Evolutionary conservation across 345 rosid genomes (phyloP).

Genomic region (Dimocarpus longan): DNA sequence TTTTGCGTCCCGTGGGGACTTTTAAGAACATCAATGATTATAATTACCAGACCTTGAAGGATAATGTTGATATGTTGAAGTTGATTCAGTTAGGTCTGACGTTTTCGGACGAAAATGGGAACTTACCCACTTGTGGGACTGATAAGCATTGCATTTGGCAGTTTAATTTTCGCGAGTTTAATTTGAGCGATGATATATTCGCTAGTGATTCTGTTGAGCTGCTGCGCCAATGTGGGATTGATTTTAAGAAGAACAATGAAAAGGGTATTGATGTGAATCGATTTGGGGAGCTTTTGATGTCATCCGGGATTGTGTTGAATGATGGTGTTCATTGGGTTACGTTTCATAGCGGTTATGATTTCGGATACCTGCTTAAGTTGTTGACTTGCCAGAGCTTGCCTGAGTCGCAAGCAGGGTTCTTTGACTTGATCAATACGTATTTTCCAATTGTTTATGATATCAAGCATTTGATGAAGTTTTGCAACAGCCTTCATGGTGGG

Average conservation of each 20-base stretch:
- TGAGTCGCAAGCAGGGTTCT: conserved; percentile 61
- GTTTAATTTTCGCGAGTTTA: conserved; percentile 88
- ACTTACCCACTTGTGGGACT: conserved; percentile 77
- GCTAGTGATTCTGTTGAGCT: conserved; percentile 86
- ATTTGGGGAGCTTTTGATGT: conserved; percentile 90
- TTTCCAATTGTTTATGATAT: conserved; percentile 81
- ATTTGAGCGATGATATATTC: conserved; percentile 64
- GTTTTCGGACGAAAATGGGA: conserved; percentile 74
- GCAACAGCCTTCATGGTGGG: conserved; percentile 85
- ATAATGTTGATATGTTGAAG: conserved; percentile 82
- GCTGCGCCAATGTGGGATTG: conserved; percentile 76
- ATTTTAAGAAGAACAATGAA: conserved; percentile 74
- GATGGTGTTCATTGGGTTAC: conserved; percentile 74
- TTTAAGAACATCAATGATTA: conserved; percentile 81
- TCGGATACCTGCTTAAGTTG: conserved; percentile 80
- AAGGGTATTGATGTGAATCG: conserved; percentile 76
- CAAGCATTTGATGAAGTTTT: conserved; percentile 89
- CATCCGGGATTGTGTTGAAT: conserved; percentile 81
- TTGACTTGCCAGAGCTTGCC: conserved; percentile 73
- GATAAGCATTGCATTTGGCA: conserved; percentile 83
- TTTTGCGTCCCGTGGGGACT: conserved; percentile 70
- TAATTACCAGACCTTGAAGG: conserved; percentile 77
- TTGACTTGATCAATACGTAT: conserved; percentile 56
- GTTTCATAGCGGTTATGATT: conserved; percentile 85
- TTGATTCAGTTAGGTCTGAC: conserved; percentile 84